These are phyloP conservation scores for Apiospora phragmitis DNA, from an alignment of 2,329 filamentous ascomycete genomes.

Conservation along the genomic window DNA sequence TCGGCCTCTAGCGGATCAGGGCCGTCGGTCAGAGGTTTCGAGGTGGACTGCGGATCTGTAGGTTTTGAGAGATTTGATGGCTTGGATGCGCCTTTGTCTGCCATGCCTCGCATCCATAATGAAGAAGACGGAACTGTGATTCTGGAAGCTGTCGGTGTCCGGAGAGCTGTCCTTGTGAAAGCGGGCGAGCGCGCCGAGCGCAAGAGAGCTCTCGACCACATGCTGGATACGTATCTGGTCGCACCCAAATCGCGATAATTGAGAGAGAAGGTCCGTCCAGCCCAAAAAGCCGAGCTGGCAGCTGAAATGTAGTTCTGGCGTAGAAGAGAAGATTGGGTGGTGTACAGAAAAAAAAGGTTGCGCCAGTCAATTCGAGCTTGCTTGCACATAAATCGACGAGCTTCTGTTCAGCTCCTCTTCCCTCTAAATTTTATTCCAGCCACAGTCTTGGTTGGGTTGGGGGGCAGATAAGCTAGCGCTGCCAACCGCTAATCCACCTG, in stretches of 20 bases:
- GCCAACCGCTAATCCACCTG: background rate
- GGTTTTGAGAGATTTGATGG: conserved; percentile 16
- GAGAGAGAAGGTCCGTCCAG: background rate
- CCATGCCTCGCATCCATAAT: conserved; percentile 46
- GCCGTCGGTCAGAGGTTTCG: background rate
- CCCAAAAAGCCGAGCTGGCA: background rate
- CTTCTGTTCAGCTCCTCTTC: background rate
- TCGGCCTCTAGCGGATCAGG: background rate
- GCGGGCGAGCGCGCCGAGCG: conserved; percentile 36
- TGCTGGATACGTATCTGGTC: conserved; percentile 24
- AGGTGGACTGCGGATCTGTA: background rate
- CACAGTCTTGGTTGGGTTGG: conserved; percentile 10
- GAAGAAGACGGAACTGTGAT: conserved; percentile 32
- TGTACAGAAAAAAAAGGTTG: conserved; percentile 9
- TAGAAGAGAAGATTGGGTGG: background rate
- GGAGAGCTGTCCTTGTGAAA: conserved; percentile 27
- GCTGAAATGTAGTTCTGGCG: background rate
- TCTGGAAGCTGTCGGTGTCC: conserved; percentile 28
- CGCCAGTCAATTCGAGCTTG: background rate
- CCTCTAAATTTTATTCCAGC: conserved; percentile 20
- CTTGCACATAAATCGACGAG: background rate
- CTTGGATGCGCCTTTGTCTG: conserved; percentile 32
- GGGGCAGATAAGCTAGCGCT: background rate
- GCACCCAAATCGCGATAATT: background rate
- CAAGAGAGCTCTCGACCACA: conserved; percentile 40